Evolutionary conservation across 2,329 filamentous ascomycete genomes (phyloP).

Genomic region (Xylariaceae sp.): DNA sequence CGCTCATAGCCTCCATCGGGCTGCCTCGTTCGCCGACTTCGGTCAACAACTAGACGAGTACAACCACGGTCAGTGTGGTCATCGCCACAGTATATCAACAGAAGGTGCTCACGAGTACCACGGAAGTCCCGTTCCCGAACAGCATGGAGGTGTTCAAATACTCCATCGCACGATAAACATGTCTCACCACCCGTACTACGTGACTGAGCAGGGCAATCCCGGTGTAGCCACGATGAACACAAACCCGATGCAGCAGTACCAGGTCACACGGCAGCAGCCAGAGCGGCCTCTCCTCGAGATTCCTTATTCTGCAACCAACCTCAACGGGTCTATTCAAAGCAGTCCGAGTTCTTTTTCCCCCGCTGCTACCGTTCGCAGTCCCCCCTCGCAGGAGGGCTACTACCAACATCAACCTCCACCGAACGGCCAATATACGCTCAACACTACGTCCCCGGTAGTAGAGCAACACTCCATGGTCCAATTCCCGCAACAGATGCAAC

Average conservation of each 20-base stretch:
- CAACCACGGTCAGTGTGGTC: conserved; percentile 50
- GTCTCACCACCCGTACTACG: conserved; percentile 56
- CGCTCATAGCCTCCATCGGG: conserved; percentile 53
- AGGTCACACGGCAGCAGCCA: background rate
- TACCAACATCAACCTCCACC: conserved; percentile 57
- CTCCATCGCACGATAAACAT: conserved; percentile 56
- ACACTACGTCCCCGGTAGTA: conserved; percentile 53
- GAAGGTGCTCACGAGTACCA: conserved; percentile 53
- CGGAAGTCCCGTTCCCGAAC: conserved; percentile 50
- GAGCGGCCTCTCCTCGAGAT: conserved; percentile 57
- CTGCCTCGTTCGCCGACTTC: conserved; percentile 62
- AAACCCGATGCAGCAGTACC: background rate
- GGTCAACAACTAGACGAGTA: conserved; percentile 56
- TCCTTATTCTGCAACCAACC: conserved; percentile 54
- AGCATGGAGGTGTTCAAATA: conserved; percentile 53
- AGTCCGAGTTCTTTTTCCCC: conserved; percentile 66
- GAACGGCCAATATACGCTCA: conserved; percentile 23
- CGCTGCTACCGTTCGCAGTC: conserved; percentile 55
- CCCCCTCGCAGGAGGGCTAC: conserved; percentile 58
- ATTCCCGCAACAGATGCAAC: conserved; percentile 49
- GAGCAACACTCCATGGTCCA: conserved; percentile 50
- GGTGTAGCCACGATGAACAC: conserved; percentile 56
- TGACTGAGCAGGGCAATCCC: conserved; percentile 67
- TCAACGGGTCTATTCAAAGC: conserved; percentile 60
- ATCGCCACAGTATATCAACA: conserved; percentile 55